Evolutionary conservation across 345 rosid species (phyloP).

Genomic region (Gossypium stocksii): DNA sequence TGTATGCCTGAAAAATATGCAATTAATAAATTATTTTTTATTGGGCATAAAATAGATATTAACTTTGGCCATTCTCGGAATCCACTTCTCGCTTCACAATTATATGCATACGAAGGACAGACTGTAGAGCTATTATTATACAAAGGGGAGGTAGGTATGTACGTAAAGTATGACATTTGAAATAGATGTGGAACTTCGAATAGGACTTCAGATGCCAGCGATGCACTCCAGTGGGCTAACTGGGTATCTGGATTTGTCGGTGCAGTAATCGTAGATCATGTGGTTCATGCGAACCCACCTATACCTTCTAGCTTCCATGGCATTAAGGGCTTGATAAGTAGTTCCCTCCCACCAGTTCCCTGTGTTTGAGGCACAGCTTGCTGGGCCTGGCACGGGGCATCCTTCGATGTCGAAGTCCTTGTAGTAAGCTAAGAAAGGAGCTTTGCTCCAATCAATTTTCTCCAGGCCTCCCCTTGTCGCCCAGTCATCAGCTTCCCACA

Average conservation of each 20-base stretch:
- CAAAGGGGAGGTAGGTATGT: conserved; percentile 7
- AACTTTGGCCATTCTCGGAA: too few relatives aligned
- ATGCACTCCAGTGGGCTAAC: conserved; percentile 73
- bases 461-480: conserved; percentile 95
- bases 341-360: conserved; percentile 83
- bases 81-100: too few relatives aligned
- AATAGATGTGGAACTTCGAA: not conserved
- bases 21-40: too few relatives aligned
- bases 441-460: conserved; percentile 86
- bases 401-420: conserved; percentile 88
- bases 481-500: conserved; percentile 99
- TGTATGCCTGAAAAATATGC: too few relatives aligned
- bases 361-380: conserved; percentile 54
- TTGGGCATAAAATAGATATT: too few relatives aligned
- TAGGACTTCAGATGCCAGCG: conserved; percentile 48
- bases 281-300: conserved; percentile 90
- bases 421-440: conserved; percentile 81
- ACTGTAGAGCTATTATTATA: not conserved
- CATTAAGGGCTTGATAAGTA: conserved; percentile 52
- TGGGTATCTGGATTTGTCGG: conserved; percentile 71
- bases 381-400: conserved; percentile 80
- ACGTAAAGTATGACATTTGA: conserved; percentile 8
- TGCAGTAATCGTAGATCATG: conserved; percentile 88
- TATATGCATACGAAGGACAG: too few relatives aligned
- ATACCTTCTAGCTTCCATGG: conserved; percentile 67